Evolutionary conservation across 139 green algal genomes (phyloP).

Genomic region (Coelastrella sp.): DNA sequence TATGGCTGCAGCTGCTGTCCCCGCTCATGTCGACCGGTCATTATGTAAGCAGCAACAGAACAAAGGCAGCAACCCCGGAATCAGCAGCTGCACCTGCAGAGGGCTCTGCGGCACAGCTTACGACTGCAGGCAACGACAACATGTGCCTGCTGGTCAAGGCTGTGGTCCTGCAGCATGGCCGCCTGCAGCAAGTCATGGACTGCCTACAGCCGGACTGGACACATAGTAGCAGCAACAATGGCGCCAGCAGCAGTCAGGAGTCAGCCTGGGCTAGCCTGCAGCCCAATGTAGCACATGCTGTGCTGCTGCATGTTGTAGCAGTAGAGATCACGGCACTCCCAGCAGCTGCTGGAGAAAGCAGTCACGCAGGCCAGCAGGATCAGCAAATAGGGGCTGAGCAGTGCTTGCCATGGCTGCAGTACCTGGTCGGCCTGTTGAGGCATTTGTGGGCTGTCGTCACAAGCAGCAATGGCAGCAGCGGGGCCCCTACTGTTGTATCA

Average conservation of each 20-base stretch:
- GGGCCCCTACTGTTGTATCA: not conserved
- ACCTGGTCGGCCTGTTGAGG: not conserved
- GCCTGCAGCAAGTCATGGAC: conserved; percentile 18
- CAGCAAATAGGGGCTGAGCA: not conserved
- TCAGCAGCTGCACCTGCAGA: not conserved
- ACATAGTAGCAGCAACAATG: conserved; percentile 18
- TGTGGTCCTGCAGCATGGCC: conserved; percentile 1
- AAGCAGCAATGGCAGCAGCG: not conserved
- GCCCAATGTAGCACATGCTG: not conserved
- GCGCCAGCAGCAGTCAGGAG: not conserved
- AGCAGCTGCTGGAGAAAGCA: not conserved
- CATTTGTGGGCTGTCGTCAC: not conserved
- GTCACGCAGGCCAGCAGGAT: not conserved
- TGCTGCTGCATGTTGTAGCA: conserved; percentile 37
- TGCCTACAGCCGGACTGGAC: not conserved
- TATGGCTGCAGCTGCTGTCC: conserved; percentile 6
- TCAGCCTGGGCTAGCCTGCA: not conserved
- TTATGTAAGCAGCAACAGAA: not conserved
- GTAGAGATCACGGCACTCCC: not conserved
- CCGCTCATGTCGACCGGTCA: not conserved
- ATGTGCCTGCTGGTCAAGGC: conserved; percentile 39
- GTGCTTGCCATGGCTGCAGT: not conserved
- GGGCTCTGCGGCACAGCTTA: not conserved
- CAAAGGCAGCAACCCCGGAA: not conserved
- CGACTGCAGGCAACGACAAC: conserved; percentile 23